These are phyloP conservation scores for Bifiguratus adelaidae DNA, from an alignment of 192 early-diverging fungal species.

Conservation along the genomic window DNA sequence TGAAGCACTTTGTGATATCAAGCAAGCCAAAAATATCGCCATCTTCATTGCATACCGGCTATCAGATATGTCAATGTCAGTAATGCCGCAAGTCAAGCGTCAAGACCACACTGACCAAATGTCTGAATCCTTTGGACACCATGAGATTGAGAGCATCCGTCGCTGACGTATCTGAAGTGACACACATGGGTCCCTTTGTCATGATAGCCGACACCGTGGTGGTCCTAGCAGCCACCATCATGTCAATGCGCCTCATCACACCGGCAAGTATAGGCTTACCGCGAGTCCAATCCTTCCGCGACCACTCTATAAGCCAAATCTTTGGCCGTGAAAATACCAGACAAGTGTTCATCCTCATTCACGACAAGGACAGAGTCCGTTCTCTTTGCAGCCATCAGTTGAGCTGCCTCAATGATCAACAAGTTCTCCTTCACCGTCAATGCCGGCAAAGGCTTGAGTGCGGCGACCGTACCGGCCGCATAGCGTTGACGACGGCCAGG, in stretches of 20 bases:
- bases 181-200: slow-evolving; percentile 75
- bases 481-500: slow-evolving; percentile 19
- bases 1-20: slow-evolving; percentile 77
- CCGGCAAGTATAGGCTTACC: slow-evolving; percentile 8
- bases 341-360: slow-evolving; percentile 81
- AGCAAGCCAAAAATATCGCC: slow-evolving; percentile 73
- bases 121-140: slow-evolving; percentile 69
- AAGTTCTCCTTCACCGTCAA: slow-evolving; percentile 59
- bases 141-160: slow-evolving; percentile 72
- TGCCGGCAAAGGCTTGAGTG: slow-evolving; percentile 61
- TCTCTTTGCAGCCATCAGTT: slow-evolving; percentile 95
- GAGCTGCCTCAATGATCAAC: slow-evolving; percentile 55
- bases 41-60: slow-evolving; percentile 61
- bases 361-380: slow-evolving; percentile 91
- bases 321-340: slow-evolving; percentile 85
- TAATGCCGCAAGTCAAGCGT: background rate
- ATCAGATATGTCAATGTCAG: background rate
- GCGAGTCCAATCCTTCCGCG: slow-evolving; percentile 57
- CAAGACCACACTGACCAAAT: slow-evolving; percentile 36
- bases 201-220: slow-evolving; percentile 64
- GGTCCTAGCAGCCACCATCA: slow-evolving; percentile 8
- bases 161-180: slow-evolving; percentile 63
- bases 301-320: slow-evolving; percentile 82
- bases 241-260: background rate
- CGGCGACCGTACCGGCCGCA: slow-evolving; percentile 43